A percentile compares a stretch with the other conserved stretches of the same genome.
These are phyloP conservation scores for Quercus robur DNA, from an alignment of 306 rosid genomes.

Conservation along the genomic window DNA sequence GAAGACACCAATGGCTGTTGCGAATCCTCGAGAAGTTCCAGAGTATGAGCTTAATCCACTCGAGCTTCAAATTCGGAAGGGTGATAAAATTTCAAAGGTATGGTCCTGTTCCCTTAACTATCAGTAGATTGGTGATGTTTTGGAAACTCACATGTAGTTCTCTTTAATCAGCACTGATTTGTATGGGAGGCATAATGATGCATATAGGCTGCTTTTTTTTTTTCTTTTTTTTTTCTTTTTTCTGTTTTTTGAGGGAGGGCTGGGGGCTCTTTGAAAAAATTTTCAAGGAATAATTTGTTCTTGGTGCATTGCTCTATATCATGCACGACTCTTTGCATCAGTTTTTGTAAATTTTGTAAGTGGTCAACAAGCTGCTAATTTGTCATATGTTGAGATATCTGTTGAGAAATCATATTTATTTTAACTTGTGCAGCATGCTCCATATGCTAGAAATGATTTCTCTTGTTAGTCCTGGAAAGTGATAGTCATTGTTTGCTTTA, in stretches of 20 bases:
- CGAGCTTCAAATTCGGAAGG: conserved; percentile 95
- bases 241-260: background rate
- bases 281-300: too few species aligned
- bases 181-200: too few species aligned
- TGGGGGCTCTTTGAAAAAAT: accelerated
- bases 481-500: background rate
- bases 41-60: conserved; percentile 98
- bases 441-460: background rate
- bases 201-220: background rate
- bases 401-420: background rate
- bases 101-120: conserved; percentile 1
- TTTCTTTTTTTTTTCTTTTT: background rate
- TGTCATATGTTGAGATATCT: too few species aligned
- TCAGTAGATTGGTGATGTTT: background rate
- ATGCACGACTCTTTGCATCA: background rate
- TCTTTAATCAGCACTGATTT: too few species aligned
- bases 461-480: background rate
- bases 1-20: conserved; percentile 96
- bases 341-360: background rate
- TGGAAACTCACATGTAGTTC: background rate
- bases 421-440: background rate
- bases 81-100: conserved; percentile 84
- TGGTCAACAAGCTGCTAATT: background rate
- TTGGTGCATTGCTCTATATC: background rate
- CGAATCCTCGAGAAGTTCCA: conserved; percentile 98